Base-by-base conservation (phyloP, 2,329 filamentous ascomycete genomes). In the Exophiala mesophila region DNA sequence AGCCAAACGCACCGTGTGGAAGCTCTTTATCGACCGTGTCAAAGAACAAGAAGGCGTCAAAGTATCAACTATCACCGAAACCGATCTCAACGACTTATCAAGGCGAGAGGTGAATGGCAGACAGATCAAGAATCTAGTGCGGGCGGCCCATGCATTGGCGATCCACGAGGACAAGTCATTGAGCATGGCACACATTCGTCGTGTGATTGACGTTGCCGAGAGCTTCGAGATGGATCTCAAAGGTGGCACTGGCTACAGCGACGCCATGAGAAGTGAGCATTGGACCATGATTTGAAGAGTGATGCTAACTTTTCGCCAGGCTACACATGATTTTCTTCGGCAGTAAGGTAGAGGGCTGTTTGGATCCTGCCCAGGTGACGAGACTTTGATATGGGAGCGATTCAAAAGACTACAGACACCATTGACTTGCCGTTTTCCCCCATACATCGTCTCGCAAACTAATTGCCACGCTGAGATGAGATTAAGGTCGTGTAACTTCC, bases 121-220 rank as follows among this genome's bases (percentile, higher is more conserved):
- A 28, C 71, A 89, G 76, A 94, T 94, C 72, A 94, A 94, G 70
- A 94, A 94, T 60, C 82, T 83, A 8, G 82, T 94, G 36, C 78
- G 84, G 42, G 89, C 85, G 0, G 86, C 86, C 2, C 87, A 94
- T 63, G 84, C 85, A 0, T 72, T 95, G 12, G 87, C 88, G 1
- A 75, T 90, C 32, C 84, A 86, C 51, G 85, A 88, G 61, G 71
- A 76, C 18, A 76, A 82, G 45, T 69, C 77, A 3, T 73, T 95
- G 21, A 77, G 77, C 40, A 88, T 94, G 83, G 73, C 73, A 36
- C 87, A 94, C 57, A 83, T 95, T 59, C 78, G 77, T 53, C 78
- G 86, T 48, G 86, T 94, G 9, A 73, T 95, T n/a, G 84, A 88
- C 31, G 86, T 94, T 2, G 82, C 84, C 17, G 81, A 86, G 62